Conservation (phyloP, 75 land plant genomes). For the Selaginella moellendorffii region DNA sequence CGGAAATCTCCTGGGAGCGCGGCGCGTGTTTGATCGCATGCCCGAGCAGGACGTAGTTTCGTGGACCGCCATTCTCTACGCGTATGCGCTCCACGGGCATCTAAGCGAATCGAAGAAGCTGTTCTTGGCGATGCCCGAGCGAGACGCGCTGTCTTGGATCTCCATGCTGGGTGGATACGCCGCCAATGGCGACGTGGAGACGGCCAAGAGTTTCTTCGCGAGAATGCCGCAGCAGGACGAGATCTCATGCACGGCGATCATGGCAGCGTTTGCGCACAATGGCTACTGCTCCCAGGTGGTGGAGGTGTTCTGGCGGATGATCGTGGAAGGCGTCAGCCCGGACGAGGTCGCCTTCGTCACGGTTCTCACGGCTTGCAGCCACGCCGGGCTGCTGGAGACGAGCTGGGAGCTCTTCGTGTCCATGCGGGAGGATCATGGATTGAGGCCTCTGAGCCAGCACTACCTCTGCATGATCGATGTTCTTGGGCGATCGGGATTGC, state of each 20-base stretch:
- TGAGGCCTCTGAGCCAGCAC: slow-evolving; percentile 32
- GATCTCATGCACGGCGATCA: slow-evolving; percentile 11
- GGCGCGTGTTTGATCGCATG: too few species aligned
- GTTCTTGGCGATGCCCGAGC: too few species aligned
- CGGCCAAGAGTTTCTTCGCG: slow-evolving; percentile 10
- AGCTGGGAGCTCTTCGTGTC: slow-evolving; percentile 28
- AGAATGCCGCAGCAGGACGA: slow-evolving; percentile 6
- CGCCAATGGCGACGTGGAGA: slow-evolving; percentile 10
- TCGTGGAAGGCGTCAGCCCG: slow-evolving; percentile 3
- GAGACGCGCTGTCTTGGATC: too few species aligned
- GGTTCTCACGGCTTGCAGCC: slow-evolving; percentile 14
- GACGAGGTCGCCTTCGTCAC: slow-evolving; percentile 8
- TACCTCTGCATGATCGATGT: too few species aligned
- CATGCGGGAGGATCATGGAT: slow-evolving; percentile 18
- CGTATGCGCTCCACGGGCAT: too few species aligned
- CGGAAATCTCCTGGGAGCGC: too few species aligned
- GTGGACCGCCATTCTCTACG: too few species aligned
- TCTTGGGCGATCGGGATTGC: slow-evolving; percentile 44
- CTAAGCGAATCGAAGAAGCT: too few species aligned
- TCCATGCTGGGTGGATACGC: slow-evolving; percentile 18
- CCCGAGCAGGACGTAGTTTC: too few species aligned
- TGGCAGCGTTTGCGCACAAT: slow-evolving; percentile 14
- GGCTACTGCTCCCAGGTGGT: slow-evolving; percentile 5
- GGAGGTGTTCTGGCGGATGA: slow-evolving; percentile 12
- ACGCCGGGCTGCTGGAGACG: slow-evolving; percentile 22